These are phyloP conservation scores for Chalciporus piperatus DNA, from an alignment of 768 basidiomycete genomes.

Conservation along the genomic window DNA sequence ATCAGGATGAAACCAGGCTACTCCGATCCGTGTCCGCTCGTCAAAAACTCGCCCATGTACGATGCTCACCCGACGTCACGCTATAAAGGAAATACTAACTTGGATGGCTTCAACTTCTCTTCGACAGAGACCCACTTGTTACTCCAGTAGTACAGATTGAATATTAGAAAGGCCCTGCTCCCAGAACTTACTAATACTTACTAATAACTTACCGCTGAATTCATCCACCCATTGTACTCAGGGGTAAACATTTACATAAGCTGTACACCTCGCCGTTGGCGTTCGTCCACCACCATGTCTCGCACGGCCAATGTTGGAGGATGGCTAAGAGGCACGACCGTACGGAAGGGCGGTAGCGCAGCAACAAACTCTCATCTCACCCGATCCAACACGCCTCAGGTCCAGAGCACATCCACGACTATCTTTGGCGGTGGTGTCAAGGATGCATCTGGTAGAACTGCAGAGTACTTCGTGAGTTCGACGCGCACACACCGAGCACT, in stretches of 20 bases:
- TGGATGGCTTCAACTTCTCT: too few species aligned
- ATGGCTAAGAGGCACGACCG: slow-evolving; percentile 74
- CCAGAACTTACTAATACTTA: too few species aligned
- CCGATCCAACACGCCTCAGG: slow-evolving; percentile 63
- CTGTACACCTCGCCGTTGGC: not conserved
- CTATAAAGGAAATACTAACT: too few species aligned
- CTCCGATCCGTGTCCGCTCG: too few species aligned
- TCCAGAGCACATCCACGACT: slow-evolving; percentile 70
- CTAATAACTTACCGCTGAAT: too few species aligned
- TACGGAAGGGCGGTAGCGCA: slow-evolving; percentile 59
- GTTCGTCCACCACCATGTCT: slow-evolving; percentile 28
- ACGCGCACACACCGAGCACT: not conserved
- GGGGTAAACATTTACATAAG: slow-evolving; percentile 14
- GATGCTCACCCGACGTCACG: too few species aligned
- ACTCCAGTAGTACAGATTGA: too few species aligned
- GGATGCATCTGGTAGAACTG: slow-evolving; percentile 77
- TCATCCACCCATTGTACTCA: not conserved
- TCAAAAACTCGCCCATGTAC: too few species aligned
- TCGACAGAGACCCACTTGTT: too few species aligned
- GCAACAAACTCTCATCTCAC: slow-evolving; percentile 43
- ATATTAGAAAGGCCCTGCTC: too few species aligned
- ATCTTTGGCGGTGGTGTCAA: slow-evolving; percentile 84
- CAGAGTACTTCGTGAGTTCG: slow-evolving; percentile 72
- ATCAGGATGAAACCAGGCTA: too few species aligned
- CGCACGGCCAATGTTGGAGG: slow-evolving; percentile 26